A percentile compares a stretch with the other conserved stretches of the same genome.
Evolutionary conservation across 345 rosid genomes (phyloP).

Genomic region (Citrus hindsii): DNA sequence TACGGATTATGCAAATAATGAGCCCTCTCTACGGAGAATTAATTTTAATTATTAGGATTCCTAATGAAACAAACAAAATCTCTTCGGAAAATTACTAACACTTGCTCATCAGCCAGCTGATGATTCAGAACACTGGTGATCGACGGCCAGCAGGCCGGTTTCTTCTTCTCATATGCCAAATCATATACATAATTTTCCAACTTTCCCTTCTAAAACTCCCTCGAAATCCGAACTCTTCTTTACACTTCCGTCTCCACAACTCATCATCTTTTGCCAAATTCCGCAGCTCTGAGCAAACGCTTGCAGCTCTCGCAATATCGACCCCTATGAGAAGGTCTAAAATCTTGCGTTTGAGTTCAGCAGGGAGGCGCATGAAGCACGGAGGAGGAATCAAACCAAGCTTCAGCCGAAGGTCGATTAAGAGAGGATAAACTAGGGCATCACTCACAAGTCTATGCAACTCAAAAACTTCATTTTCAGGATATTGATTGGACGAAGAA

Average conservation of each 20-base stretch:
- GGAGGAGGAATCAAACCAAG: slow-evolving; percentile 11
- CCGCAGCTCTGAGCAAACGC: slow-evolving; percentile 21
- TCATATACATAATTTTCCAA: not conserved
- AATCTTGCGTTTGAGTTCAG: slow-evolving; percentile 16
- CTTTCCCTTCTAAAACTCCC: not conserved
- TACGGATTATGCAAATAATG: too few relatives aligned
- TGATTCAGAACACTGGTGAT: too few relatives aligned
- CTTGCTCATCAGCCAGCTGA: too few relatives aligned
- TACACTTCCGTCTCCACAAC: slow-evolving; percentile 23
- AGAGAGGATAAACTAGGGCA: slow-evolving; percentile 15
- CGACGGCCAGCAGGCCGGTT: not conserved
- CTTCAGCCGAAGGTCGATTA: slow-evolving; percentile 16
- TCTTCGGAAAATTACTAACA: too few relatives aligned
- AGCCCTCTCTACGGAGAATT: too few relatives aligned
- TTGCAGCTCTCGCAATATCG: slow-evolving; percentile 16
- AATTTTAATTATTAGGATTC: too few relatives aligned
- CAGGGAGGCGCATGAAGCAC: slow-evolving; percentile 18
- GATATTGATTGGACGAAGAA: not conserved
- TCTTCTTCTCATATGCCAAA: not conserved
- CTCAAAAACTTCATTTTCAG: slow-evolving; percentile 15
- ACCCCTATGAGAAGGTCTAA: slow-evolving; percentile 10
- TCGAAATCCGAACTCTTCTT: not conserved
- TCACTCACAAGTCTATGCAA: slow-evolving; percentile 23
- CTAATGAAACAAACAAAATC: too few relatives aligned
- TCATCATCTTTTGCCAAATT: slow-evolving; percentile 17